Evolutionary conservation across 805 yeast genomes (phyloP), one percentile per base, ranked within the genome.

Genomic region (Spathaspora gorwiae): DNA sequence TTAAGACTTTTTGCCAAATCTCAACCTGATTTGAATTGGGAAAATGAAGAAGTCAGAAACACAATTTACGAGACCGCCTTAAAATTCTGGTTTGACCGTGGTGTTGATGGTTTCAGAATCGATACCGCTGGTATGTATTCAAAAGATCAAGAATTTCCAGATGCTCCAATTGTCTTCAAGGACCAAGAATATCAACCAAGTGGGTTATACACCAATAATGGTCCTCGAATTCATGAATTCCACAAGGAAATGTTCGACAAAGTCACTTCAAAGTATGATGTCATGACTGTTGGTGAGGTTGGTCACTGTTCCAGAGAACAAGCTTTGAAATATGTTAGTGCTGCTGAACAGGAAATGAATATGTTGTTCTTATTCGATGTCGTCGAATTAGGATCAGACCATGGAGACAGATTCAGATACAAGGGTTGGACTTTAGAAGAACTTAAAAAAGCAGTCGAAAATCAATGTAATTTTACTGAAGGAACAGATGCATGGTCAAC

Each of bases 21-120:
- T 35, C 84, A 79, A 60, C 84, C 83, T 13, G 84, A 80, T 54
- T 66, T 80, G 54, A 80, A 80, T 62, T 80, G 84, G 84, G 83
- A 79, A 52, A 77, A 72, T 55, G 69, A 59, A 45, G 73, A 61
- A 44, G 45, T 53, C 27, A 56, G 63, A 54, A 47, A 66, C 7
- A 66, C 66, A 47, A 66, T 79, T 46, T 76, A 76, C 60, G 66
- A 76, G 36, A 55, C 65, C 26, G 80, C 81, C 9, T 60, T 78
- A 51, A 63, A 63, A 37, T 79, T 69, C 59, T 79, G 84, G 84
- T 72, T 71, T 48, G 72, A 75, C 37, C 70, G 72, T 51, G 84
- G 83, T 27, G 70, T 76, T 31, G 81, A 78, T 55, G 84, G 84
- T 1, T 79, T 79, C 64, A 68, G 84, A 62, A 75, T 79, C 45